Percentiles rank a stretch among this genome's conserved stretches.
Evolutionary conservation across 2,329 filamentous ascomycete species (phyloP).

Genomic region (Aspergillus japonicus): DNA sequence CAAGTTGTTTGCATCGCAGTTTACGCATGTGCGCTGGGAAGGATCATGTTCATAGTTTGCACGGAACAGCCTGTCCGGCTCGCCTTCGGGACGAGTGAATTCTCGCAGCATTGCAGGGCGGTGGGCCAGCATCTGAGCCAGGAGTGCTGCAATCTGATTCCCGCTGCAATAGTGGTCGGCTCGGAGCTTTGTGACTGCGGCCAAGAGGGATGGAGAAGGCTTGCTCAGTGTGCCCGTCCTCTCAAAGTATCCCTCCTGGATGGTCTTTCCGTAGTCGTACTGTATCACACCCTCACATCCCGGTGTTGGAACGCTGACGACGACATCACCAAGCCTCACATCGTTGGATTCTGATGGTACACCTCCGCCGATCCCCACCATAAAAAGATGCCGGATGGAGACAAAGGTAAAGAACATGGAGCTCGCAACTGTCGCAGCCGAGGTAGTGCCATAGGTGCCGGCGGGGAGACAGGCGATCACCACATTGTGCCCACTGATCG

Average conservation of each 20-base stretch:
- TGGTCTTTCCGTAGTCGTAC: neutral
- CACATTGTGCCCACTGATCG: neutral
- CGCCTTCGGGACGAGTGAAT: too few relatives aligned
- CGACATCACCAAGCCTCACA: neutral
- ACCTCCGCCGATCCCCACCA: neutral
- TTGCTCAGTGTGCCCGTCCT: constrained; percentile 9
- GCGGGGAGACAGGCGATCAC: neutral
- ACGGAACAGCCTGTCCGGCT: too few relatives aligned
- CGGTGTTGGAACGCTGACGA: neutral
- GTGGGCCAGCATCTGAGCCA: too few relatives aligned
- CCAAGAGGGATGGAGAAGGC: constrained; percentile 14
- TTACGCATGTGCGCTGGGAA: neutral
- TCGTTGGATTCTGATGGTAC: neutral
- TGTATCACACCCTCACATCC: neutral
- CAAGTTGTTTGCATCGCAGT: neutral
- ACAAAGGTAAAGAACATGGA: neutral
- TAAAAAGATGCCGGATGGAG: neutral
- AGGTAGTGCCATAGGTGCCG: neutral
- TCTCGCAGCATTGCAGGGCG: too few relatives aligned
- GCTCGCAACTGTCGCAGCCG: neutral
- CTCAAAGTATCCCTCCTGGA: neutral
- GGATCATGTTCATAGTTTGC: too few relatives aligned
- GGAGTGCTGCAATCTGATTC: neutral
- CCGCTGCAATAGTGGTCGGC: constrained; percentile 4
- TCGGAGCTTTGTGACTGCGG: constrained; percentile 12